A percentile compares a stretch with the other conserved stretches of the same genome.
These are phyloP conservation scores for Kingdonia uniflora DNA, from an alignment of 164 flowering plant species.

Conservation along the genomic window DNA sequence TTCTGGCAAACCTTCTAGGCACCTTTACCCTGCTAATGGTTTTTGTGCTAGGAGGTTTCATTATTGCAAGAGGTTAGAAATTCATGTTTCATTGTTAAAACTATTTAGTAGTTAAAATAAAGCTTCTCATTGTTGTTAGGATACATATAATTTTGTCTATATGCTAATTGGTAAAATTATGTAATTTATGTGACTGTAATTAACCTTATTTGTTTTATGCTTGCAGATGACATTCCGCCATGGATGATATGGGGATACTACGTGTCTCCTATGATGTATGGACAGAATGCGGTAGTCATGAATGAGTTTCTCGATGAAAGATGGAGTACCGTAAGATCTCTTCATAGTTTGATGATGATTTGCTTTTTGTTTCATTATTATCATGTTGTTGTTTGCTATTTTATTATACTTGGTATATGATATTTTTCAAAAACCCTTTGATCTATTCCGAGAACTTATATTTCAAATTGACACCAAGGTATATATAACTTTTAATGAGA, in stretches of 20 bases:
- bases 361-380: neutral
- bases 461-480: no score
- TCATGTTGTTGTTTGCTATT: neutral
- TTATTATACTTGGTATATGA: neutral
- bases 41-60: constrained; percentile 60
- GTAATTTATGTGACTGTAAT: neutral
- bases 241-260: constrained; percentile 55
- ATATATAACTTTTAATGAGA: no score
- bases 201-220: neutral
- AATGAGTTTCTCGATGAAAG: constrained; percentile 52
- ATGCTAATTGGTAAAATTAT: no score
- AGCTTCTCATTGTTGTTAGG: no score
- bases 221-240: constrained; percentile 38
- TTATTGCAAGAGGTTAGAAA: constrained; percentile 43
- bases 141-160: no score
- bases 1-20: constrained; percentile 36
- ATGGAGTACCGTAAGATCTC: constrained; percentile 40
- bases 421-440: no score
- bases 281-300: constrained; percentile 47
- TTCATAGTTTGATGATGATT: neutral
- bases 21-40: constrained; percentile 36
- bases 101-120: neutral
- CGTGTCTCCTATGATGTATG: constrained; percentile 51
- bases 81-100: neutral
- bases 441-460: no score